These are phyloP conservation scores for Cinchona pubescens DNA, from an alignment of 257 asterid genomes.

Conservation along the genomic window DNA sequence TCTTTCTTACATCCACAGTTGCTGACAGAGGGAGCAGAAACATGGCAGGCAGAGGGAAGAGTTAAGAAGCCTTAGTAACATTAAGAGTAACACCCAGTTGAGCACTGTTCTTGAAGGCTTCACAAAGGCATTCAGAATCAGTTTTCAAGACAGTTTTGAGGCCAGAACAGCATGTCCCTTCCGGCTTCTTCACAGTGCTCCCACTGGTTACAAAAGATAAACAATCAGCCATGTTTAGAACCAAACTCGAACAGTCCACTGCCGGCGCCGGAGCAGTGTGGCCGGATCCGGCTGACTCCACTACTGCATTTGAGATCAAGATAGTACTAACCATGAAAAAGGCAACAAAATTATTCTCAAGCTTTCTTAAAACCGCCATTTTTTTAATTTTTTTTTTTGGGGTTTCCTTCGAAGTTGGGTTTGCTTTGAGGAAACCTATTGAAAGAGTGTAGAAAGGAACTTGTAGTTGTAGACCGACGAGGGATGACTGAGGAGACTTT, in stretches of 20 bases:
- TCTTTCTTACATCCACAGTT: conserved; percentile 72
- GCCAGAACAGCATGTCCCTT: conserved; percentile 72
- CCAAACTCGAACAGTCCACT: conserved; percentile 61
- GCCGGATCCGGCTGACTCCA: conserved; percentile 39
- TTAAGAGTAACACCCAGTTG: conserved; percentile 73
- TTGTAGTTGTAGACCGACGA: no score
- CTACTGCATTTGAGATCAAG: conserved; percentile 8
- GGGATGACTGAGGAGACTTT: no score
- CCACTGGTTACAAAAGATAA: conserved; percentile 62
- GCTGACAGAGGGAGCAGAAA: conserved; percentile 67
- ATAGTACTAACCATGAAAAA: not conserved
- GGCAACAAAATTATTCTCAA: not conserved
- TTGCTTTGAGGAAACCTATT: no score
- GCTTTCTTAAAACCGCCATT: not conserved
- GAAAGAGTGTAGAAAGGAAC: no score
- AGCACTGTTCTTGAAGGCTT: conserved; percentile 73
- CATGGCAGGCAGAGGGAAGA: conserved; percentile 82
- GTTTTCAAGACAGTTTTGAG: conserved; percentile 70
- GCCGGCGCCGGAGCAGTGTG: conserved; percentile 72
- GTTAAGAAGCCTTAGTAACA: conserved; percentile 65
- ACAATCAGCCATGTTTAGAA: conserved; percentile 71
- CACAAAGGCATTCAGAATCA: conserved; percentile 72
- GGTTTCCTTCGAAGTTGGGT: no score
- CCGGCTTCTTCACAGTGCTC: conserved; percentile 59
- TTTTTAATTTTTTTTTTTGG: not conserved